These are phyloP conservation scores for Ophiostoma ulmi DNA, from an alignment of 2,329 filamentous ascomycete genomes.

Conservation along the genomic window DNA sequence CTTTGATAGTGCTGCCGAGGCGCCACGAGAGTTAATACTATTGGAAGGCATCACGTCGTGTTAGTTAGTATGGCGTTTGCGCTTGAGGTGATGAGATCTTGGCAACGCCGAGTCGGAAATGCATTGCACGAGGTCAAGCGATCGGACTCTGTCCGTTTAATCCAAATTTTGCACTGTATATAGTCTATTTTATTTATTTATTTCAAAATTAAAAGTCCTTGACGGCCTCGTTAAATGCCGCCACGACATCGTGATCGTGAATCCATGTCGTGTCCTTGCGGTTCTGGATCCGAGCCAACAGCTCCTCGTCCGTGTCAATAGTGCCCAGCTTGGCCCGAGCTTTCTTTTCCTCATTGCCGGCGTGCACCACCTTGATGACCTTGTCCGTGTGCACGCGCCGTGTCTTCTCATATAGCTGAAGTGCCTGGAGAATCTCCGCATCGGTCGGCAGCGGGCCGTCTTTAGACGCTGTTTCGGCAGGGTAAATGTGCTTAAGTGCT, in stretches of 20 bases:
- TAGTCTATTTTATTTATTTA: not conserved
- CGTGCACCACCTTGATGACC: conserved; percentile 36
- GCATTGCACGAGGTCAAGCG: too few species aligned
- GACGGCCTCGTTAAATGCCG: conserved; percentile 19
- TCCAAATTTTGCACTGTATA: too few species aligned
- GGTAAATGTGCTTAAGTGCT: conserved; percentile 37
- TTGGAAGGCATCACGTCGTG: not conserved
- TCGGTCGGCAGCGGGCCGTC: not conserved
- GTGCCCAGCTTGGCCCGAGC: conserved; percentile 18
- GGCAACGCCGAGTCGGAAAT: not conserved
- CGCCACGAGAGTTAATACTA: not conserved
- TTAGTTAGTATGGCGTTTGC: not conserved
- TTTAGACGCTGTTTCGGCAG: conserved; percentile 13
- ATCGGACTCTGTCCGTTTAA: not conserved
- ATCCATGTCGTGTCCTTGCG: conserved; percentile 41
- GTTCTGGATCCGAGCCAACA: conserved; percentile 35
- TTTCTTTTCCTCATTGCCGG: conserved; percentile 30
- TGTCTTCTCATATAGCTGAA: conserved; percentile 41
- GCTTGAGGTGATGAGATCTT: not conserved
- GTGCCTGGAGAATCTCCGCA: conserved; percentile 31
- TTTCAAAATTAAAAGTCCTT: not conserved
- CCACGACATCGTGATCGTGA: conserved; percentile 42
- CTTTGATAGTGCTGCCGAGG: not conserved
- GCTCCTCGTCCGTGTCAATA: conserved; percentile 37
- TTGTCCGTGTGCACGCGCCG: conserved; percentile 40